Evolutionary conservation across 2,329 filamentous ascomycete genomes (phyloP), one percentile per base, ranked within the genome.

Genomic region (Escovopsis sp.): DNA sequence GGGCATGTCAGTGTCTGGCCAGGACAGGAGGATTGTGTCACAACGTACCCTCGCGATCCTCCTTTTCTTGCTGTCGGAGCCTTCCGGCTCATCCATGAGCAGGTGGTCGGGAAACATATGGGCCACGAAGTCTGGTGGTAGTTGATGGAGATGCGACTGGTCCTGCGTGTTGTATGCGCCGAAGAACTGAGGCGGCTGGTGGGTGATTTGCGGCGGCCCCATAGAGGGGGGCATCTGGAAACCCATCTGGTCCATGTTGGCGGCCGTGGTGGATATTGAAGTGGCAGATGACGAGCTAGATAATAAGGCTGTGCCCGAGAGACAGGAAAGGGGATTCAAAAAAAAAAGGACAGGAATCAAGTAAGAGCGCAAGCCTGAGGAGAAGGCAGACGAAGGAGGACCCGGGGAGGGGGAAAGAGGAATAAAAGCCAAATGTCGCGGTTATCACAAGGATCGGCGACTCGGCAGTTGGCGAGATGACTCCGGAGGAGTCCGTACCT

Each of bases 11-110:
- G n/a, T n/a, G n/a, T n/a, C n/a, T n/a, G n/a, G n/a, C n/a, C n/a
- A n/a, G n/a, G n/a, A n/a, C n/a, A n/a, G n/a, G n/a, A n/a, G n/a
- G n/a, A n/a, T n/a, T n/a, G n/a, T n/a, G n/a, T n/a, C n/a, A n/a
- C 21, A 17, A 27, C 75, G 64, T 70, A 88, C 83, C 62, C 84
- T 74, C 41, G 86, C 85, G 48, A 94, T 94, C 50, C 86, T 75
- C 57, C 87, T 72, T 53, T 86, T 71, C 66, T 94, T 96, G 15
- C 86, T 75, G 51, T 94, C 88, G 48, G 78, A 83, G 36, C 70
- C 69, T 47, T 81, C 76, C 43, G 77, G 72, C 37, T 81, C 76
- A 43, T 77, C 73, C 37, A 76, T 58, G 41, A 76, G 52, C 28
- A 65, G 56, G 16, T 62, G 63, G 16, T 75, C 70, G 18, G 66